These are phyloP conservation scores for Schrenkiella parvula DNA, from an alignment of 345 rosid species.

Conservation along the genomic window DNA sequence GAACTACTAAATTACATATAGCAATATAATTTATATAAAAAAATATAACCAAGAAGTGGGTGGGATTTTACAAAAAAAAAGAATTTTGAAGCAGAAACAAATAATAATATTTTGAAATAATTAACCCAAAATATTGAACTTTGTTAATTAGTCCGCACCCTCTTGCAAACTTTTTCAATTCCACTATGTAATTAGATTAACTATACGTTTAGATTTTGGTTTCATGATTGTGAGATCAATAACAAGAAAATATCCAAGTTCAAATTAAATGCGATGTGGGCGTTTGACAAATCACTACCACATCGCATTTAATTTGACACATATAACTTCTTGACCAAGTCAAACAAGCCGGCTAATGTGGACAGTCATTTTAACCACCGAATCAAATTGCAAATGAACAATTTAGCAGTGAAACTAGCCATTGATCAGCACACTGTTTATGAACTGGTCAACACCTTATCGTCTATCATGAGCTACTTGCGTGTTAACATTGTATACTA, in stretches of 20 bases:
- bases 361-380: neutral
- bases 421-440: constrained; percentile 2
- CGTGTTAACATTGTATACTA: neutral
- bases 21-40: too few species aligned
- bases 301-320: too few species aligned
- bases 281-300: neutral
- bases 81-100: neutral
- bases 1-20: neutral
- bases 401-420: neutral
- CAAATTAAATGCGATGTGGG: constrained; percentile 1
- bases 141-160: neutral
- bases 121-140: neutral
- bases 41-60: neutral
- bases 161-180: neutral
- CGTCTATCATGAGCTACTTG: neutral
- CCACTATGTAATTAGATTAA: neutral
- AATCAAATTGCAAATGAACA: neutral
- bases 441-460: neutral
- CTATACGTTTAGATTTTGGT: neutral
- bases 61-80: neutral
- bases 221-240: neutral
- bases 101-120: neutral
- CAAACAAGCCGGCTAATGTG: neutral
- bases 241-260: neutral
- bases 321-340: constrained; percentile 1